Conservation (phyloP, 371 early-diverging fungal species). For the Mucor indicus region DNA sequence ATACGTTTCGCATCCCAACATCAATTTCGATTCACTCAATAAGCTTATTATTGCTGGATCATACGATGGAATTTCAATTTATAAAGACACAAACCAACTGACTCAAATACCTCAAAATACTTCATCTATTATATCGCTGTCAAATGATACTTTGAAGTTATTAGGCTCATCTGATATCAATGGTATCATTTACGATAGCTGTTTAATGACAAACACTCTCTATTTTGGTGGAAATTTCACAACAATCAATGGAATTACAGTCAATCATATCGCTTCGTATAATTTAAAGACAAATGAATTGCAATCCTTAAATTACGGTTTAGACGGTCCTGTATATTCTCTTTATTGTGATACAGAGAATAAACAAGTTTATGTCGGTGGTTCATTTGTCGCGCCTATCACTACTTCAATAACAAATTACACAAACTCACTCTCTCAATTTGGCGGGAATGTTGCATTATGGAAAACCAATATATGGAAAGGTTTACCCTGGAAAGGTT, state of each 20-base stretch:
- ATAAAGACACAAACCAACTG: constrained; percentile 35
- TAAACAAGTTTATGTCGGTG: constrained; percentile 44
- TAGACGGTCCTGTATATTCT: constrained; percentile 67
- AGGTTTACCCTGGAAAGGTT: constrained; percentile 59
- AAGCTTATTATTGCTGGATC: constrained; percentile 41
- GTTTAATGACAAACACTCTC: constrained; percentile 27
- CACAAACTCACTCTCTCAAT: constrained; percentile 36
- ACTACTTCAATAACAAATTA: constrained; percentile 20
- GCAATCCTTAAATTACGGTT: constrained; percentile 52
- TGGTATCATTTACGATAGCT: constrained; percentile 35
- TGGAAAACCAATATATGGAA: constrained; percentile 51
- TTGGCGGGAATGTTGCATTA: constrained; percentile 56
- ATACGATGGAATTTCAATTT: constrained; percentile 42
- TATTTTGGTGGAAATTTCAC: constrained; percentile 55
- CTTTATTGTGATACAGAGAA: constrained; percentile 58
- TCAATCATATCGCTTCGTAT: constrained; percentile 56
- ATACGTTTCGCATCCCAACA: constrained; percentile 30
- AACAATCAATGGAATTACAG: constrained; percentile 13
- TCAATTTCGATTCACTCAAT: constrained; percentile 31
- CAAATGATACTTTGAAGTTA: constrained; percentile 35
- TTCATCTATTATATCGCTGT: constrained; percentile 28
- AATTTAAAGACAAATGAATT: constrained; percentile 42
- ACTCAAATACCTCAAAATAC: constrained; percentile 32
- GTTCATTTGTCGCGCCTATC: constrained; percentile 34
- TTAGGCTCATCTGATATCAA: constrained; percentile 30